Evolutionary conservation across 208 protist genomes (phyloP).

Genomic region (Acanthamoeba royreba): DNA sequence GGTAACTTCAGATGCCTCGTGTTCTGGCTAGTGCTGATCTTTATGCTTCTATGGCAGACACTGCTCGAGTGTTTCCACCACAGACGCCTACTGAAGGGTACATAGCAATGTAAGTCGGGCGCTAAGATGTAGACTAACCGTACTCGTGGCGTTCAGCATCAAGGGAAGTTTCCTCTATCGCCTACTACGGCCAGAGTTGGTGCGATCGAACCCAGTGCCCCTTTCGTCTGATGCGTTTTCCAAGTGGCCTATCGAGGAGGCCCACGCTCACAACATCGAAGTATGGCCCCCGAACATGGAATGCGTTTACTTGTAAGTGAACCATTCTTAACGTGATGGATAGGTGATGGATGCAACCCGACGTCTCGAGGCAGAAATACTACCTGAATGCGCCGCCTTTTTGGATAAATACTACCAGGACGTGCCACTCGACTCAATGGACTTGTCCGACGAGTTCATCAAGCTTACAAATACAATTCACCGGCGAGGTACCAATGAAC

Average conservation of each 20-base stretch:
- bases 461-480: background rate
- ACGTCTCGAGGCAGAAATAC: background rate
- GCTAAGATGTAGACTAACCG: background rate
- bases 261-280: background rate
- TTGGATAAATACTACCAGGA: background rate
- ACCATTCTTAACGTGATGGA: no score
- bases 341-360: no score
- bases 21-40: background rate
- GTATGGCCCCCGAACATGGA: no score
- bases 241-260: background rate
- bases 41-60: background rate
- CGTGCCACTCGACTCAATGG: background rate
- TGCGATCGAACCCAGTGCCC: background rate
- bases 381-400: background rate
- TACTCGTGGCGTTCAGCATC: background rate
- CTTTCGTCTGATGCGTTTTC: conserved; percentile 37
- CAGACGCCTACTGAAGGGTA: conserved; percentile 23
- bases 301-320: no score
- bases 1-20: background rate
- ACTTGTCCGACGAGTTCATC: background rate
- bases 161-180: background rate
- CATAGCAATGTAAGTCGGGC: background rate
- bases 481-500: background rate
- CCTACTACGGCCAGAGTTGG: background rate
- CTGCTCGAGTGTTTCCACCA: conserved; percentile 1